These are phyloP conservation scores for Cystoisospora suis DNA, from an alignment of 169 alveolate genomes.

Conservation along the genomic window DNA sequence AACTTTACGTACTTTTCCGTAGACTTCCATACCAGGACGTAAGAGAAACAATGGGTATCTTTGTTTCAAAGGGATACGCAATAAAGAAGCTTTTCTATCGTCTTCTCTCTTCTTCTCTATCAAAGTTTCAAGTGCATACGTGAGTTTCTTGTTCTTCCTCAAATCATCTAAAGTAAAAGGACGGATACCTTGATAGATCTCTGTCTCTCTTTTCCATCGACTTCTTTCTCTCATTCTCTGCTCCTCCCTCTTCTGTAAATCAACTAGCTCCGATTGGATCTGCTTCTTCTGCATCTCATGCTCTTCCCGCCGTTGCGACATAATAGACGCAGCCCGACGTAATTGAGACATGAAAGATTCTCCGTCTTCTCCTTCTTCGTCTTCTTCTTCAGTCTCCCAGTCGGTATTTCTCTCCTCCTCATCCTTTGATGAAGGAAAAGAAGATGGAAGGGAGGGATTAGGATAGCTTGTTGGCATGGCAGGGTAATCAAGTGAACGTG, in stretches of 20 bases:
- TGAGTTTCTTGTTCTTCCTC: not conserved
- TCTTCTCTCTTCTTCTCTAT: not conserved
- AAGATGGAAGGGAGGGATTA: too few relatives aligned
- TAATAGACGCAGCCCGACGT: too few relatives aligned
- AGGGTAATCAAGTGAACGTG: too few relatives aligned
- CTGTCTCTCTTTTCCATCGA: not conserved
- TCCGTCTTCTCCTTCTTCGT: not conserved
- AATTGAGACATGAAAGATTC: too few relatives aligned
- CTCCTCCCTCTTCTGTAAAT: not conserved
- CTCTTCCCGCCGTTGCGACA: too few relatives aligned
- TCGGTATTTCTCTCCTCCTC: too few relatives aligned
- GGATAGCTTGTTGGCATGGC: too few relatives aligned
- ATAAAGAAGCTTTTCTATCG: not conserved
- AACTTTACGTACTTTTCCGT: not conserved
- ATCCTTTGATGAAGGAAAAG: not conserved
- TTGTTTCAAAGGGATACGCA: not conserved
- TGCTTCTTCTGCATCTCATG: too few relatives aligned
- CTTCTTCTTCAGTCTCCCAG: not conserved
- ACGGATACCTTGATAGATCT: not conserved
- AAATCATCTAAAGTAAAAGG: not conserved
- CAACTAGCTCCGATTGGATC: too few relatives aligned
- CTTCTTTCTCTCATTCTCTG: not conserved
- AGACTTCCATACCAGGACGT: not conserved
- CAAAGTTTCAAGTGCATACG: not conserved
- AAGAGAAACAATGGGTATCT: not conserved